Percentiles rank a stretch among this genome's conserved stretches.
Conservation (phyloP, 2,329 filamentous ascomycete genomes). For the Aureobasidium mangrovei region DNA sequence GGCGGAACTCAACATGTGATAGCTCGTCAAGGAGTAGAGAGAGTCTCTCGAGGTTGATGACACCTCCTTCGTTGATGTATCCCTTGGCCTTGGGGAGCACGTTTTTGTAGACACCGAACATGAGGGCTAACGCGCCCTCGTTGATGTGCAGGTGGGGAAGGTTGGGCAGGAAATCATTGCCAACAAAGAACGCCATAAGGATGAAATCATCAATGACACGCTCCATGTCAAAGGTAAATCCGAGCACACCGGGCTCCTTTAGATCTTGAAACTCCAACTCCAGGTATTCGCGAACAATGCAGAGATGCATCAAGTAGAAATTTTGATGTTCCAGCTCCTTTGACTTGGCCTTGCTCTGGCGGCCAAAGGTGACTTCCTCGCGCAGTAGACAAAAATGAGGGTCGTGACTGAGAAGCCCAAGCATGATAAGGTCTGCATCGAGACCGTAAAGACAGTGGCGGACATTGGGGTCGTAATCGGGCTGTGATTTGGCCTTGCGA, state of each 20-base stretch:
- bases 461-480: conserved; percentile 82
- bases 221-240: conserved; percentile 85
- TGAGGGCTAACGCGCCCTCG: conserved; percentile 88
- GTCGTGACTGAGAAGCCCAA: conserved; percentile 92
- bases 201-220: conserved; percentile 98
- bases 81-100: conserved; percentile 79
- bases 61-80: conserved; percentile 92
- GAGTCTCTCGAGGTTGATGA: conserved; percentile 78
- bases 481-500: conserved; percentile 90
- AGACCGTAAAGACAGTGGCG: conserved; percentile 95
- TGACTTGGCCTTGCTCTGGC: conserved; percentile 76
- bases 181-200: conserved; percentile 98
- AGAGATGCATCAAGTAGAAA: conserved; percentile 94
- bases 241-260: conserved; percentile 60
- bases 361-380: conserved; percentile 96
- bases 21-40: conserved; percentile 72
- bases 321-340: conserved; percentile 98
- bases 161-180: conserved; percentile 98
- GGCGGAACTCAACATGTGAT: conserved; percentile 79
- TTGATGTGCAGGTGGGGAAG: conserved; percentile 96
- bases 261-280: conserved; percentile 95
- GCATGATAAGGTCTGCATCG: conserved; percentile 97
- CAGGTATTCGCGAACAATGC: conserved; percentile 93
- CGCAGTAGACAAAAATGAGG: conserved; percentile 95
- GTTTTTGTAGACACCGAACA: conserved; percentile 95